These are phyloP conservation scores for Phytophthora pluvialis DNA, from an alignment of 352 stramenopile species.

Conservation along the genomic window DNA sequence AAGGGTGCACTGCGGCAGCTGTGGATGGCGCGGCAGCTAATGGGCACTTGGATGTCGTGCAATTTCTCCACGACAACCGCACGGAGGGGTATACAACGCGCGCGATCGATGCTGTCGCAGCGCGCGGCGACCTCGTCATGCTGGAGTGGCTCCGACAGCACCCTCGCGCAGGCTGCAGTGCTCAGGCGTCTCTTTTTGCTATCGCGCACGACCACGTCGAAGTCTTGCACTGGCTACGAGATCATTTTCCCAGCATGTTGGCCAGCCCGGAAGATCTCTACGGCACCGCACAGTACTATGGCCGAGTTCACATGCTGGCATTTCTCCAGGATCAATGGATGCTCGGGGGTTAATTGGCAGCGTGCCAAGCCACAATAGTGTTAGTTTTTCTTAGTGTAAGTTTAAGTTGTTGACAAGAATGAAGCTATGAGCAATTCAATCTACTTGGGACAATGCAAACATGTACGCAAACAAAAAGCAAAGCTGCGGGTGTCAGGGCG, in stretches of 20 bases:
- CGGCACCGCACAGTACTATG: constrained; percentile 29
- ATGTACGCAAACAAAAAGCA: constrained; percentile 3
- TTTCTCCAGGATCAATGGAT: constrained; percentile 21
- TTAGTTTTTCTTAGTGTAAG: constrained; percentile 10
- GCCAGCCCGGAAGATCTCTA: constrained; percentile 11
- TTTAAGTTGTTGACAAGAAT: constrained; percentile 5
- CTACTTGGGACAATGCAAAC: constrained; percentile 13
- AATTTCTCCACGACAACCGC: constrained; percentile 33
- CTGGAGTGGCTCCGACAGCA: constrained; percentile 31
- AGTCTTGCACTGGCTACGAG: constrained; percentile 32
- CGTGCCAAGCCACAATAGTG: no score
- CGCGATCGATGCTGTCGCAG: constrained; percentile 26
- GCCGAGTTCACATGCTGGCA: constrained; percentile 25
- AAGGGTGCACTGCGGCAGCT: constrained; percentile 29
- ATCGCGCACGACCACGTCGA: constrained; percentile 34
- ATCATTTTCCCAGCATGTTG: constrained; percentile 17
- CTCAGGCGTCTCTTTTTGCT: constrained; percentile 28
- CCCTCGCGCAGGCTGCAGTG: constrained; percentile 4
- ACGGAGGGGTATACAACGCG: constrained; percentile 21
- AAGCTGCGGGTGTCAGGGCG: neutral
- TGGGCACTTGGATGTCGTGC: constrained; percentile 29
- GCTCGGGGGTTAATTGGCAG: constrained; percentile 4
- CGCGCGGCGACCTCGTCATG: constrained; percentile 20
- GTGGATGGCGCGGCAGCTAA: constrained; percentile 29
- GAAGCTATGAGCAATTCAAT: constrained; percentile 11